phyloP scores from a whole-genome alignment of 1,284 basidiomycete genomes.

The Afroboletus lepidellus region DNA sequence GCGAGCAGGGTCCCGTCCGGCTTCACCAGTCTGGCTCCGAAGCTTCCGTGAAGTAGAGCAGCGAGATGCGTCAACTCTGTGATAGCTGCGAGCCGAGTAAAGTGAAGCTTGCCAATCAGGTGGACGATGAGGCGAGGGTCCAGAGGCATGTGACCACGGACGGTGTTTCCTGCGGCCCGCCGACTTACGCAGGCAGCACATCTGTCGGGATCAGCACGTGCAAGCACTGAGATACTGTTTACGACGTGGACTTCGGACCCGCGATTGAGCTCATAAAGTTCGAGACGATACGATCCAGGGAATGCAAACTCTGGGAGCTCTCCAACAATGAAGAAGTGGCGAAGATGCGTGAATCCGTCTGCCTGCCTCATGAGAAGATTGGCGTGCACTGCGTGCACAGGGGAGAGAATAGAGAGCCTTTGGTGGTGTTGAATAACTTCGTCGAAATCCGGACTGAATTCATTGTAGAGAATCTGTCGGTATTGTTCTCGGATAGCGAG shows the following conservation, averaged over 20 bases:
- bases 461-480: conserved; percentile 1
- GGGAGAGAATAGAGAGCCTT: neutral
- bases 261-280: conserved; percentile 10
- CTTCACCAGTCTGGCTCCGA: conserved; percentile 14
- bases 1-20: conserved; percentile 18
- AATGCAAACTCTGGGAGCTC: conserved; percentile 20
- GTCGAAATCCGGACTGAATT: conserved; percentile 1
- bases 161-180: conserved; percentile 5
- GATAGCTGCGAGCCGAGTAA: neutral
- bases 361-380: conserved; percentile 11
- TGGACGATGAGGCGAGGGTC: conserved; percentile 18
- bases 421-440: neutral
- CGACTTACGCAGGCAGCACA: conserved; percentile 15
- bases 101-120: conserved; percentile 2
- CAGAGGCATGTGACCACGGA: conserved; percentile 17
- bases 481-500: conserved; percentile 12
- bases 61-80: conserved; percentile 2
- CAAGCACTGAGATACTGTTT: conserved; percentile 17
- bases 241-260: neutral
- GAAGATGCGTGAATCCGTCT: neutral
- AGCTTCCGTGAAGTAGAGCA: conserved; percentile 5
- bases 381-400: neutral
- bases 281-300: conserved; percentile 19
- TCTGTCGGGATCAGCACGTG: conserved; percentile 5
- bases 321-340: conserved; percentile 8